Evolutionary conservation across 2,329 filamentous ascomycete species (phyloP).

Genomic region (Penicillium hordei): DNA sequence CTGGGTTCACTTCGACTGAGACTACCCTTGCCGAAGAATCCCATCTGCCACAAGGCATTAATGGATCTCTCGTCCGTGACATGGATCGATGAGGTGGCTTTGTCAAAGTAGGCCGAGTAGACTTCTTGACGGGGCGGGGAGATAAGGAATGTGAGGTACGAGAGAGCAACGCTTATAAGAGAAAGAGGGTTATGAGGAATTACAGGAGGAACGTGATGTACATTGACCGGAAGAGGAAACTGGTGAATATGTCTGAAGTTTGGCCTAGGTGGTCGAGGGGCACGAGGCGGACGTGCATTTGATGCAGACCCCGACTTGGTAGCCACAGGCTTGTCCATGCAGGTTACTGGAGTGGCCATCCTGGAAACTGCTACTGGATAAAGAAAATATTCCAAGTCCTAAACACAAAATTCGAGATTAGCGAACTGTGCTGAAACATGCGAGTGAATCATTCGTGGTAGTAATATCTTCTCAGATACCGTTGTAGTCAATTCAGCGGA

Average conservation of each 20-base stretch:
- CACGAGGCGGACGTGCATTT: constrained; percentile 25
- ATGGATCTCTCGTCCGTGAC: constrained; percentile 74
- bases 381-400: constrained; percentile 14
- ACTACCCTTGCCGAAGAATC: constrained; percentile 94
- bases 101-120: constrained; percentile 77
- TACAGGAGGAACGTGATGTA: constrained; percentile 81
- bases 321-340: constrained; percentile 17
- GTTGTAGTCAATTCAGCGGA: constrained; percentile 81
- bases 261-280: constrained; percentile 38
- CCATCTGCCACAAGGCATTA: constrained; percentile 87
- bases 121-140: constrained; percentile 60
- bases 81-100: constrained; percentile 77
- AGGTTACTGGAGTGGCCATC: constrained; percentile 26
- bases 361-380: constrained; percentile 28
- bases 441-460: constrained; percentile 8
- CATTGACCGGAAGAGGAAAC: constrained; percentile 74
- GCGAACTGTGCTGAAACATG: constrained; percentile 23
- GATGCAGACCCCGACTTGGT: constrained; percentile 18
- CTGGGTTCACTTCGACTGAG: constrained; percentile 92
- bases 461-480: constrained; percentile 76
- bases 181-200: constrained; percentile 92
- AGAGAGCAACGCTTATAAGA: constrained; percentile 73
- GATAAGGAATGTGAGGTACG: constrained; percentile 72
- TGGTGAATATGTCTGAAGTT: constrained; percentile 77
- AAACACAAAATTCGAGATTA: constrained; percentile 18